Percentiles rank a stretch among this genome's conserved stretches.
phyloP scores from a whole-genome alignment of 2,329 filamentous ascomycete genomes.

The Shiraia sp. region DNA sequence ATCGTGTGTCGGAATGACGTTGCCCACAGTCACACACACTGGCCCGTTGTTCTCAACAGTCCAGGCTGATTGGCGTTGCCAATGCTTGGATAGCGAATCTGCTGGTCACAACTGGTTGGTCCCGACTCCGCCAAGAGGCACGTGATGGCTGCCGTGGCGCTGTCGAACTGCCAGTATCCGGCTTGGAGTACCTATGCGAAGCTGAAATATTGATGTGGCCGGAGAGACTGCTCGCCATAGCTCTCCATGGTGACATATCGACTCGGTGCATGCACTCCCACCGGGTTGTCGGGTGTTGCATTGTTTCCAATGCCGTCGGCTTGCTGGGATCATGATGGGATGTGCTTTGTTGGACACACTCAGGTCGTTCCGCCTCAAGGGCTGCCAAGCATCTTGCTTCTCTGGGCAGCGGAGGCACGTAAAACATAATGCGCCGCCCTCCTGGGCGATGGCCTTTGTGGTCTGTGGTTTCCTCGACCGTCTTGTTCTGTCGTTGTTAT shows the following conservation, averaged over 20 bases:
- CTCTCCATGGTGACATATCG: too few relatives aligned
- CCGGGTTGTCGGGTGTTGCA: neutral
- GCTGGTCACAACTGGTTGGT: slow-evolving; percentile 4
- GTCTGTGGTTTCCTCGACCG: slow-evolving; percentile 15
- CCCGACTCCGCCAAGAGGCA: slow-evolving; percentile 12
- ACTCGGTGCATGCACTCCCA: too few relatives aligned
- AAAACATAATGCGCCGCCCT: slow-evolving; percentile 27
- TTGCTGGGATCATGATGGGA: neutral
- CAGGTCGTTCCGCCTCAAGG: slow-evolving; percentile 12
- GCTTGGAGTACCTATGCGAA: slow-evolving; percentile 14
- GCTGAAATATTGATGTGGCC: too few relatives aligned
- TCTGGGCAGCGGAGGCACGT: slow-evolving; percentile 29
- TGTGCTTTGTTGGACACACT: neutral
- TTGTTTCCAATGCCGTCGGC: neutral
- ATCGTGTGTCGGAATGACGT: too few relatives aligned
- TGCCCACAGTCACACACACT: neutral
- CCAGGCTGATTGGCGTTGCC: slow-evolving; percentile 8
- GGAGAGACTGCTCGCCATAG: too few relatives aligned
- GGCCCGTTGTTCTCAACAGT: slow-evolving; percentile 1
- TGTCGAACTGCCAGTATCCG: slow-evolving; percentile 13
- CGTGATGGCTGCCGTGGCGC: slow-evolving; percentile 12
- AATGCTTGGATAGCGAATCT: slow-evolving; percentile 13
- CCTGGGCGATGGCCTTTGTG: slow-evolving; percentile 12
- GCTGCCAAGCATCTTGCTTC: slow-evolving; percentile 37
- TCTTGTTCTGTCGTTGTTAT: too few relatives aligned